Evolutionary conservation across 495 filamentous ascomycete species (phyloP).

Genomic region (Endocarpon pusillum): DNA sequence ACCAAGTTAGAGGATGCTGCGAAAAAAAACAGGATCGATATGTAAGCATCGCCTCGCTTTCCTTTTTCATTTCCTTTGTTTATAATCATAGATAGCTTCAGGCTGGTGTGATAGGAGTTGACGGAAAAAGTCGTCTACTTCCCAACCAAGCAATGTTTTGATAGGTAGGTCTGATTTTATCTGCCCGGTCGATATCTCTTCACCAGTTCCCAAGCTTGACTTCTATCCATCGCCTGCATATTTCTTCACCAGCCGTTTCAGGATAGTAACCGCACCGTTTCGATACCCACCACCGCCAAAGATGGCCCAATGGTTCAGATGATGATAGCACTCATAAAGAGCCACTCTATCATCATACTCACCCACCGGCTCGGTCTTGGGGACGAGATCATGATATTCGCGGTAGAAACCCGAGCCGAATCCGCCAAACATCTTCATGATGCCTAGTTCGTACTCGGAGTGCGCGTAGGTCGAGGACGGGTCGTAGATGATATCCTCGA

Average conservation of each 20-base stretch:
- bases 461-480: constrained; percentile 68
- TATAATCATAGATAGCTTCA: no score
- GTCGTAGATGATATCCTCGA: constrained; percentile 74
- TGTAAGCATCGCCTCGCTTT: no score
- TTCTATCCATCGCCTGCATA: constrained; percentile 39
- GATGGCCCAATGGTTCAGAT: constrained; percentile 74
- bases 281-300: constrained; percentile 65
- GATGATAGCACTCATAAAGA: constrained; percentile 82
- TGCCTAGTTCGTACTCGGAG: constrained; percentile 76
- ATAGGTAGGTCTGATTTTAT: no score
- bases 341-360: constrained; percentile 70
- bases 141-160: no score
- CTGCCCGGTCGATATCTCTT: no score
- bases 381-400: constrained; percentile 57
- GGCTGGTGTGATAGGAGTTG: no score
- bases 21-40: no score
- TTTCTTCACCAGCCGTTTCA: constrained; percentile 50
- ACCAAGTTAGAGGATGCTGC: no score
- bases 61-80: no score
- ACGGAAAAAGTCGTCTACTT: no score
- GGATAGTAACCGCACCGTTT: constrained; percentile 53
- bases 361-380: constrained; percentile 62
- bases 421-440: constrained; percentile 93
- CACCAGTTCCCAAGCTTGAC: no score
- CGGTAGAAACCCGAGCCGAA: constrained; percentile 55